Evolutionary conservation across 2,329 filamentous ascomycete genomes (phyloP), one percentile per base, ranked within the genome.

Genomic region (Scortechinia acanthostroma): DNA sequence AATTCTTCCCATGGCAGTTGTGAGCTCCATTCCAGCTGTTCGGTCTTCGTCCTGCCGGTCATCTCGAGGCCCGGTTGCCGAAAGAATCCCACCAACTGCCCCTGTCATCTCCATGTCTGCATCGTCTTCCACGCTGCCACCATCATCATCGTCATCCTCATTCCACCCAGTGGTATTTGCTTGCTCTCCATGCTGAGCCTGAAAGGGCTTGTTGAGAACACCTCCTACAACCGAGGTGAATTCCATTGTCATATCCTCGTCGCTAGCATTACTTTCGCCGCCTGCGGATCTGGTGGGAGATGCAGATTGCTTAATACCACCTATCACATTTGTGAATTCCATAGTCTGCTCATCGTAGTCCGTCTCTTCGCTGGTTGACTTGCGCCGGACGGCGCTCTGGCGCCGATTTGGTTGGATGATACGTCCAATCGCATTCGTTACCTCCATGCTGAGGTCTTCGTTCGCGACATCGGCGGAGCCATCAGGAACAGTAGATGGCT

Each of bases 231-330:
- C 65, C 33, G 64, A 63, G 4, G 65, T 70, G 45, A 69, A 68
- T 42, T 70, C 66, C 66, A 70, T 70, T 3, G 66, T 69, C 63
- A 69, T 64, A 33, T 66, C 66, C 50, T 69, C 66, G 45, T 69
- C 59, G 5, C 65, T 62, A 43, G 61, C 57, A 14, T 52, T 50
- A 45, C 57, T 62, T 30, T 58, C 52, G 21, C 48, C 52, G 21
- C 51, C 58, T 21, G 48, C 46, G 16, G 55, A 57, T 42, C 55
- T 59, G 5, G 53, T 50, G 21, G 57, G 53, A 15, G 57, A 57
- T n/a, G 48, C 43, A 16, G 23, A n/a, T 22, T 54, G 49, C 14
- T 56, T 49, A 30, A 69, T 65, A 14, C 65, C 65, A 42, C 66
- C 67, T 44, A 69, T 52, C 20, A 64, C 63, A 44, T 60, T 63